Conservation (phyloP, 73 alveolate species). For the Tetrahymena elliotti region DNA sequence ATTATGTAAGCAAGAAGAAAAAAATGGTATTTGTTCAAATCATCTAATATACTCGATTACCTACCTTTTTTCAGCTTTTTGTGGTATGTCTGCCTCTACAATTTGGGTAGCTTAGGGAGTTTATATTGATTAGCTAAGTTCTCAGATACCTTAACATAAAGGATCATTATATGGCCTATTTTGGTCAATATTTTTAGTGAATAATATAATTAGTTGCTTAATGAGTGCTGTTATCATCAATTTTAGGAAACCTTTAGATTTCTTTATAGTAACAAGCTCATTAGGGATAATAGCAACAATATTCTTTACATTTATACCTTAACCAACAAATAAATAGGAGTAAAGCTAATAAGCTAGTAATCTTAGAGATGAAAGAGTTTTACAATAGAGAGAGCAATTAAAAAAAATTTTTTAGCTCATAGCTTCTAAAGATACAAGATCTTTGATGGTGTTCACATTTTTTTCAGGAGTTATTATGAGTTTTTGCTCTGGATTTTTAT, state of each 20-base stretch:
- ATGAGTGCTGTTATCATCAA: neutral
- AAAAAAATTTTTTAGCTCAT: neutral
- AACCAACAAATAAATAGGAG: neutral
- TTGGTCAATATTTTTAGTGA: neutral
- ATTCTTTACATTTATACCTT: neutral
- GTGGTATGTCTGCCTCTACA: neutral
- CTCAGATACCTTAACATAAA: neutral
- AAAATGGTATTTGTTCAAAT: neutral
- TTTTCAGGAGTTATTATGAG: neutral
- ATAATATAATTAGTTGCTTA: neutral
- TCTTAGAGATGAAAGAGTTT: neutral
- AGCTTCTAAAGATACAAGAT: neutral
- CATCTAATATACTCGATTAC: neutral
- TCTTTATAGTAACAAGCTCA: neutral
- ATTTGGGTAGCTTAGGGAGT: neutral
- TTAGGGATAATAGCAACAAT: neutral
- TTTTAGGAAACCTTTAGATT: neutral
- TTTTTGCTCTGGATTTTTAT: neutral
- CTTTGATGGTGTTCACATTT: neutral
- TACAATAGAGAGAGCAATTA: neutral
- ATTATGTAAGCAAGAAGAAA: neutral
- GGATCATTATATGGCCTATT: neutral
- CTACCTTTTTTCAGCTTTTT: neutral
- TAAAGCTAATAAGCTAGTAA: neutral
- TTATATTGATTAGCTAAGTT: neutral